These are phyloP conservation scores for Tuber microsphaerosporum DNA, from an alignment of 495 filamentous ascomycete species.

Conservation along the genomic window DNA sequence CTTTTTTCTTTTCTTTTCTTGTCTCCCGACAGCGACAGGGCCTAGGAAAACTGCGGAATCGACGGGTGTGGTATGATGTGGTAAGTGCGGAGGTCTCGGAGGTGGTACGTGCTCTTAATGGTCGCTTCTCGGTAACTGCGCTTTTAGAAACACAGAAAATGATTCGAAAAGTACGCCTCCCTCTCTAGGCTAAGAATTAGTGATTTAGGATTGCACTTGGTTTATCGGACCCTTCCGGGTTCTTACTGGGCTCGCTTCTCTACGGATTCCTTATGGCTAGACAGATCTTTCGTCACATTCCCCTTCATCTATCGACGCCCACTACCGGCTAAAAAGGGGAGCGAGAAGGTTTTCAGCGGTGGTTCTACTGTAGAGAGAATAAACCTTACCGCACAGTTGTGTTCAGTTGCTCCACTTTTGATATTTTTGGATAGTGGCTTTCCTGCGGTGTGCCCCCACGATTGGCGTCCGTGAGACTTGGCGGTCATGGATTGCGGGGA, in stretches of 20 bases:
- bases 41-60: background rate
- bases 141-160: background rate
- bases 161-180: background rate
- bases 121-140: background rate
- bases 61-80: background rate
- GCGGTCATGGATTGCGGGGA: background rate
- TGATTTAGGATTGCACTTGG: background rate
- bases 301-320: constrained; percentile 11
- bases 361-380: background rate
- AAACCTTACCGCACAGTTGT: background rate
- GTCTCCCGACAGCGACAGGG: background rate
- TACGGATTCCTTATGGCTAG: constrained; percentile 25
- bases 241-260: constrained; percentile 22
- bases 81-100: background rate
- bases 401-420: constrained; percentile 9
- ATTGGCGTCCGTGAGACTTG: background rate
- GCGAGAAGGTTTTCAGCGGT: background rate
- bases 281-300: constrained; percentile 22
- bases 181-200: background rate
- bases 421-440: constrained; percentile 2
- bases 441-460: background rate
- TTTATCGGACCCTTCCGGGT: background rate
- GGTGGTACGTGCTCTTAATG: background rate
- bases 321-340: constrained; percentile 25
- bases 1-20: background rate